Conservation (phyloP, 2,329 filamentous ascomycete species). For the Claviceps cyperi region DNA sequence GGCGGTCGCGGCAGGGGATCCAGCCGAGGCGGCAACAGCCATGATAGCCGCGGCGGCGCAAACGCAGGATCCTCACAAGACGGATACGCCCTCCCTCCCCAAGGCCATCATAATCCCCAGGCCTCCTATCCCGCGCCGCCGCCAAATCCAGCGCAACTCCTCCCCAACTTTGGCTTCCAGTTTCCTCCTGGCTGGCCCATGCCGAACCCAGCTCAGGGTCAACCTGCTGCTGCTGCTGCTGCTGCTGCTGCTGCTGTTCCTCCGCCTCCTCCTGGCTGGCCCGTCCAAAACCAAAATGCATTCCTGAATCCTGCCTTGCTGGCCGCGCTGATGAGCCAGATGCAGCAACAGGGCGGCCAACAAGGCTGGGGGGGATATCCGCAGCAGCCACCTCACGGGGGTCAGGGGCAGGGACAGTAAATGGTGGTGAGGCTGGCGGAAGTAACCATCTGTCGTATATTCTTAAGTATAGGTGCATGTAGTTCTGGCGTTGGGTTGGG, state of each 20-base stretch:
- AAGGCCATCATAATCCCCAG: slow-evolving; percentile 14
- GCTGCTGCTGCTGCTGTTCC: slow-evolving; percentile 22
- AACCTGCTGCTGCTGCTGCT: neutral
- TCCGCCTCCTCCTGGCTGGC: slow-evolving; percentile 24
- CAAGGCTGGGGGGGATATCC: slow-evolving; percentile 15
- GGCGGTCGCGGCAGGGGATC: slow-evolving; percentile 27
- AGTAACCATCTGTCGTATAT: neutral
- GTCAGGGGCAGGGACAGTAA: neutral
- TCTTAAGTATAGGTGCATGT: neutral
- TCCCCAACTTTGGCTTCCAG: slow-evolving; percentile 28
- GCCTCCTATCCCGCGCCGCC: slow-evolving; percentile 15
- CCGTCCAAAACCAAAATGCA: slow-evolving; percentile 7
- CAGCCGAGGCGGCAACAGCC: slow-evolving; percentile 25
- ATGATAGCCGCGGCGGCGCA: slow-evolving; percentile 21
- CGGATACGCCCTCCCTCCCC: slow-evolving; percentile 28
- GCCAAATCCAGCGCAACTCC: slow-evolving; percentile 9
- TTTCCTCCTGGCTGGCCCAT: slow-evolving; percentile 28
- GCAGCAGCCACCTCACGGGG: slow-evolving; percentile 13
- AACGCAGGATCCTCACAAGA: slow-evolving; percentile 16
- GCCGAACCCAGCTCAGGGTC: slow-evolving; percentile 12
- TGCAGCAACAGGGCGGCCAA: slow-evolving; percentile 20
- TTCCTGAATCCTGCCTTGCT: slow-evolving; percentile 47
- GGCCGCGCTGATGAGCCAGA: slow-evolving; percentile 31
- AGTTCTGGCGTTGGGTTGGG: neutral
- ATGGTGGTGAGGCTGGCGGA: neutral